Percentiles rank a stretch among this genome's conserved stretches.
These are phyloP conservation scores for Cordyceps militaris DNA, from an alignment of 2,329 filamentous ascomycete species.

Conservation along the genomic window DNA sequence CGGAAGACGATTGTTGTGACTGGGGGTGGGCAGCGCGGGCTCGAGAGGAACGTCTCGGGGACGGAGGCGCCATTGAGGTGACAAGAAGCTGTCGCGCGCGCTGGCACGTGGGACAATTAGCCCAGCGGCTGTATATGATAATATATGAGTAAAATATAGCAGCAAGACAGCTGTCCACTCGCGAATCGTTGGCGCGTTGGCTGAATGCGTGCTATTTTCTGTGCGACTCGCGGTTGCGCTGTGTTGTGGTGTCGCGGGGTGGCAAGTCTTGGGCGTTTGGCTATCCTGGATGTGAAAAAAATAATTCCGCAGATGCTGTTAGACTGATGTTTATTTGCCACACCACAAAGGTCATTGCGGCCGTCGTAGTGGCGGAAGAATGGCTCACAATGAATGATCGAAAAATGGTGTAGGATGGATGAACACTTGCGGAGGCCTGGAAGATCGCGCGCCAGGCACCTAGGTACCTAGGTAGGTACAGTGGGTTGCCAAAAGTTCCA, in stretches of 20 bases:
- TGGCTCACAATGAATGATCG: not conserved
- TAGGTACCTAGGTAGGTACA: not conserved
- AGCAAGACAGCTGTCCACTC: not conserved
- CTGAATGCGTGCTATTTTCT: slow-evolving; percentile 5
- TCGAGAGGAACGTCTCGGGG: slow-evolving; percentile 85
- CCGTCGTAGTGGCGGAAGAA: not conserved
- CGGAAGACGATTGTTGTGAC: slow-evolving; percentile 72
- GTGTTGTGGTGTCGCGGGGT: not conserved
- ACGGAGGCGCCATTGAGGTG: slow-evolving; percentile 51
- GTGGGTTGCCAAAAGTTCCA: too few species aligned
- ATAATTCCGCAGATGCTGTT: not conserved
- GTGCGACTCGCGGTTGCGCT: not conserved
- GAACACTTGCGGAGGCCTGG: not conserved
- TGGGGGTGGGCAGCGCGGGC: slow-evolving; percentile 72
- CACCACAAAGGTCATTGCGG: not conserved
- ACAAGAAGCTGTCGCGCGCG: not conserved
- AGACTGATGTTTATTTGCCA: not conserved
- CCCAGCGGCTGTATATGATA: not conserved
- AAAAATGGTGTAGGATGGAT: not conserved
- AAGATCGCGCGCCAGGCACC: not conserved
- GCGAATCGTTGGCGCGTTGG: not conserved
- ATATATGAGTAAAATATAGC: not conserved
- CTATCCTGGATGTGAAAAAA: not conserved
- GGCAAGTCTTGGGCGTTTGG: not conserved
- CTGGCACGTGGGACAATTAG: slow-evolving; percentile 22